These are phyloP conservation scores for Stagonosporopsis cucurbitacearum DNA, from an alignment of 2,329 filamentous ascomycete species.

Conservation along the genomic window DNA sequence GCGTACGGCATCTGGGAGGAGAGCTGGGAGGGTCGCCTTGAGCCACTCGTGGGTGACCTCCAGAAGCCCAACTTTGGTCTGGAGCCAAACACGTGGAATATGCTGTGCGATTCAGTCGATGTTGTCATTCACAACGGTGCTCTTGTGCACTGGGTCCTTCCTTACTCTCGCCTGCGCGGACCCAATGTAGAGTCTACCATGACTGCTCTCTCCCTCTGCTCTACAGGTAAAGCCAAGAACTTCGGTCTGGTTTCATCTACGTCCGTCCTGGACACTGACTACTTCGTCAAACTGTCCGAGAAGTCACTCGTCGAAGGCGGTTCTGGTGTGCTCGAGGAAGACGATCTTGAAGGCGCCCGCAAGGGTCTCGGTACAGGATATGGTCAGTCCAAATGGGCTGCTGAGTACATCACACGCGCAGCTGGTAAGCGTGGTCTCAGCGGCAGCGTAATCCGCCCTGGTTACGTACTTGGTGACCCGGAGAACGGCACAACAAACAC, in stretches of 20 bases:
- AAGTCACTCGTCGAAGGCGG: slow-evolving; percentile 66
- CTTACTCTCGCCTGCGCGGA: slow-evolving; percentile 73
- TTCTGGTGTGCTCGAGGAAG: slow-evolving; percentile 72
- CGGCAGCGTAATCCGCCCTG: slow-evolving; percentile 79
- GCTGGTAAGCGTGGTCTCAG: slow-evolving; percentile 78
- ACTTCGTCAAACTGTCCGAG: slow-evolving; percentile 78
- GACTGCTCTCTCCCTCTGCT: slow-evolving; percentile 76
- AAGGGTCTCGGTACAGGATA: slow-evolving; percentile 84
- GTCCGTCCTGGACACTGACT: slow-evolving; percentile 78
- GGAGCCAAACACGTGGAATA: slow-evolving; percentile 68
- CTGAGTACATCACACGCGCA: slow-evolving; percentile 74
- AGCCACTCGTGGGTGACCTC: slow-evolving; percentile 75
- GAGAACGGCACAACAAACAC: slow-evolving; percentile 73
- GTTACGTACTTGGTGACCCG: slow-evolving; percentile 81
- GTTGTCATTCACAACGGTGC: slow-evolving; percentile 76
- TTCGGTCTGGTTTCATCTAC: slow-evolving; percentile 86
- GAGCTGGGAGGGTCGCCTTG: slow-evolving; percentile 69
- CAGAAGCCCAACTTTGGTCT: slow-evolving; percentile 76
- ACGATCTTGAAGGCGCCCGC: slow-evolving; percentile 78
- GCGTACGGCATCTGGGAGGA: slow-evolving; percentile 83
- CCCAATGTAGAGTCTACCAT: slow-evolving; percentile 85
- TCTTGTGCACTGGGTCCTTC: slow-evolving; percentile 78
- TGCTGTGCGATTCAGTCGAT: slow-evolving; percentile 70
- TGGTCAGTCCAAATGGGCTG: slow-evolving; percentile 88
- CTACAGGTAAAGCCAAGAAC: slow-evolving; percentile 76